phyloP scores from a whole-genome alignment of 164 flowering plant species.

The Vitis vinifera region DNA sequence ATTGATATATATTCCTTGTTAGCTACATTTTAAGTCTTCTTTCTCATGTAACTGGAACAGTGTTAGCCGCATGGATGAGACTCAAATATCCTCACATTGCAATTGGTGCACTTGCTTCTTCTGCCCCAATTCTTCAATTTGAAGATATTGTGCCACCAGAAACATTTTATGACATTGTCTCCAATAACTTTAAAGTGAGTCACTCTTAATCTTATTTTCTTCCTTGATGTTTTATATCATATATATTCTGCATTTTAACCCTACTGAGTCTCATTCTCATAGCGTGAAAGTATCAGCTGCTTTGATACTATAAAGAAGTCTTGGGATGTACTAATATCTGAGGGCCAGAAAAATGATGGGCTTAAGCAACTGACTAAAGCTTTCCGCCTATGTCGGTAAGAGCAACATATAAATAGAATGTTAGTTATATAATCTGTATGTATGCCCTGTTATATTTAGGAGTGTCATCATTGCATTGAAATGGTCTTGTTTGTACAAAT shows the following conservation, averaged over 20 bases:
- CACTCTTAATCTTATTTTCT: neutral
- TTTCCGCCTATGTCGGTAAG: slow-evolving; percentile 73
- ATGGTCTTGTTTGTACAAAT: neutral
- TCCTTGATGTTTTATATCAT: neutral
- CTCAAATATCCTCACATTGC: slow-evolving; percentile 90
- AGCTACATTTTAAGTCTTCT: slow-evolving; percentile 1
- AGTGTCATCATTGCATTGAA: neutral
- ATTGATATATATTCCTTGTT: neutral
- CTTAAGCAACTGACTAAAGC: slow-evolving; percentile 49
- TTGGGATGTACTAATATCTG: slow-evolving; percentile 52
- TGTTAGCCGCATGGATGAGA: slow-evolving; percentile 98
- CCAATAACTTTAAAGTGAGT: slow-evolving; percentile 62
- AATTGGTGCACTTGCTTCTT: slow-evolving; percentile 88
- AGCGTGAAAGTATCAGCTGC: slow-evolving; percentile 85
- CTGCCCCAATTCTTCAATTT: slow-evolving; percentile 91
- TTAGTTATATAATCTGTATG: neutral
- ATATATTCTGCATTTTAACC: slow-evolving; percentile 5
- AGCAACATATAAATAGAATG: neutral
- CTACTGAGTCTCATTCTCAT: slow-evolving; percentile 3
- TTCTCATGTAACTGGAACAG: slow-evolving; percentile 33
- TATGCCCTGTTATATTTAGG: neutral
- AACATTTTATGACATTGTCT: slow-evolving; percentile 79
- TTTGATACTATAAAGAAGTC: slow-evolving; percentile 74
- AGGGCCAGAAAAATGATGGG: slow-evolving; percentile 56
- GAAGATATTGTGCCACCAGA: slow-evolving; percentile 78